Conservation (phyloP, 345 rosid species). For the Draba incana region DNA sequence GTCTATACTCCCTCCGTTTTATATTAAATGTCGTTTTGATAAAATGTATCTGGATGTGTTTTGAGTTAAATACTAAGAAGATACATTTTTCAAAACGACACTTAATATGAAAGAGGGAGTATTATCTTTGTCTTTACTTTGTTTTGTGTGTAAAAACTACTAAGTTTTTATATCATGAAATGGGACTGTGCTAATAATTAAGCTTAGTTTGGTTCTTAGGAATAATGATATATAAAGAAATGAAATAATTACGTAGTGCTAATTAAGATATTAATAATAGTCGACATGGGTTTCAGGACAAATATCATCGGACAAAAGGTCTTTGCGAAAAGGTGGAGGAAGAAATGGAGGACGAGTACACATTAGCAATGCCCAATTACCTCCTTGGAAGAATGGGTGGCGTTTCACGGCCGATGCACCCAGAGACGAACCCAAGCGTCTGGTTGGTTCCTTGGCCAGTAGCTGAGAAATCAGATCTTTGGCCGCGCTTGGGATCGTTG, state of each 20-base stretch:
- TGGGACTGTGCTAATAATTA: background rate
- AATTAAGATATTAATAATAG: constrained; percentile 55
- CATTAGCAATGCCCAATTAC: constrained; percentile 91
- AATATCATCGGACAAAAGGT: constrained; percentile 64
- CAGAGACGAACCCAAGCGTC: constrained; percentile 74
- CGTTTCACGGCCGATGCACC: constrained; percentile 88
- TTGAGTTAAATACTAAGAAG: no score
- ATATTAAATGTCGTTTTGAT: no score
- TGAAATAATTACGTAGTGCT: constrained; percentile 21
- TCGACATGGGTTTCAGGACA: constrained; percentile 71
- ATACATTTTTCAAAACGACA: no score
- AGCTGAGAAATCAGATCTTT: constrained; percentile 75
- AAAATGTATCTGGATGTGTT: no score
- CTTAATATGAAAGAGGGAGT: no score
- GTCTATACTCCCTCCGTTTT: no score
- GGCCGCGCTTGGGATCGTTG: constrained; percentile 56
- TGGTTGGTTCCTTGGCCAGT: constrained; percentile 69
- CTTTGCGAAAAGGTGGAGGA: constrained; percentile 72
- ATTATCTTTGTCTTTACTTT: no score
- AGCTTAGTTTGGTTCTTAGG: background rate
- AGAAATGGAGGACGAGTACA: constrained; percentile 76
- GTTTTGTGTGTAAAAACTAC: background rate
- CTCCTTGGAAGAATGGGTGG: constrained; percentile 83
- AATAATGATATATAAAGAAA: background rate
- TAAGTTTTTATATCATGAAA: background rate